phyloP scores from a whole-genome alignment of 2,329 filamentous ascomycete genomes.

The Didymella arachidicola region DNA sequence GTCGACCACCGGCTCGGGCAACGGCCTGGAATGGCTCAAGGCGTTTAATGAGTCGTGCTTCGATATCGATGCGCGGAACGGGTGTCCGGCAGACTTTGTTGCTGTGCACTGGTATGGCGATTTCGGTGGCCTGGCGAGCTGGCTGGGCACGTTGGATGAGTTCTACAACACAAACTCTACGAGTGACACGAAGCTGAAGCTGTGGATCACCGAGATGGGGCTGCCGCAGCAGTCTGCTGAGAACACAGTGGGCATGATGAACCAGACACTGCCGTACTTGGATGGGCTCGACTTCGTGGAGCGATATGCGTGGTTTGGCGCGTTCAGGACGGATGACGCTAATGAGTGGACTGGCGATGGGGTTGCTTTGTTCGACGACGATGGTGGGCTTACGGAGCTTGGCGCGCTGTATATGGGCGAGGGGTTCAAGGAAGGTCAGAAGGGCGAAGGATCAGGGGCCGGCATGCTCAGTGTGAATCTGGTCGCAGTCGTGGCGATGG shows the following conservation, averaged over 20 bases:
- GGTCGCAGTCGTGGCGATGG: conserved; percentile 19
- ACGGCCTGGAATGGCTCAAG: conserved; percentile 72
- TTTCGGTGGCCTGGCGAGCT: conserved; percentile 71
- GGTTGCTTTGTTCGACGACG: conserved; percentile 44
- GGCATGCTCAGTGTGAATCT: conserved; percentile 12
- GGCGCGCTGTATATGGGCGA: conserved; percentile 46
- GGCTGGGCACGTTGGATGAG: conserved; percentile 67
- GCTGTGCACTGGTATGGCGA: conserved; percentile 67
- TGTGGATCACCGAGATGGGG: conserved; percentile 85
- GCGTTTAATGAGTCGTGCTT: conserved; percentile 70
- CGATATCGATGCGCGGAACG: conserved; percentile 46
- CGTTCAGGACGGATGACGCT: conserved; percentile 43
- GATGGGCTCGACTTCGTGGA: conserved; percentile 64
- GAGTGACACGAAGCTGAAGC: conserved; percentile 51
- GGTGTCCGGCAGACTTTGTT: conserved; percentile 61
- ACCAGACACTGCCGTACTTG: conserved; percentile 71
- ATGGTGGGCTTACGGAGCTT: conserved; percentile 43
- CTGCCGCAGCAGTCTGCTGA: conserved; percentile 63
- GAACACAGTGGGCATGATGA: conserved; percentile 73
- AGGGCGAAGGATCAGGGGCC: conserved; percentile 32
- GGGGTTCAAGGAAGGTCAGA: conserved; percentile 42
- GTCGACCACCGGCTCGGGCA: conserved; percentile 68
- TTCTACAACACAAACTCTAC: conserved; percentile 60
- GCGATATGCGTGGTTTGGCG: conserved; percentile 48
- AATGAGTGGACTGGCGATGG: conserved; percentile 49